Conservation (phyloP, 305 asterid species). For the Solanum aculeatissimum region DNA sequence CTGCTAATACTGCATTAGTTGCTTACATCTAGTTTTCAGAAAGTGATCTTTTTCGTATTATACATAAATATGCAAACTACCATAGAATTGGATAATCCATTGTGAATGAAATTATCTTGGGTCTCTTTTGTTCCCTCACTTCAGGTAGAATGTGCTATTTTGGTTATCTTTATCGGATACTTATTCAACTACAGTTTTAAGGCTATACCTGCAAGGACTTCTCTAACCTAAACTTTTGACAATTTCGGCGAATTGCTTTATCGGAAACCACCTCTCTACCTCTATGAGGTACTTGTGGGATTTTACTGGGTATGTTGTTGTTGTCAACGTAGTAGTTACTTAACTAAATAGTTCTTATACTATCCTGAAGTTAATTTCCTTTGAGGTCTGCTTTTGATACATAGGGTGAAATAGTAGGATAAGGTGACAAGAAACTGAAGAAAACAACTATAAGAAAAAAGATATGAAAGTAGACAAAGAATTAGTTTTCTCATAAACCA, state of each 20-base stretch:
- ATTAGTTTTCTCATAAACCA: not conserved
- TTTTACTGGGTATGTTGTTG: not conserved
- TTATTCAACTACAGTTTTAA: not conserved
- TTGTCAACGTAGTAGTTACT: not conserved
- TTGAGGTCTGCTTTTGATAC: not conserved
- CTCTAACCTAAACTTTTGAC: not conserved
- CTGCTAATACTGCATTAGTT: not conserved
- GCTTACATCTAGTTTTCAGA: not conserved
- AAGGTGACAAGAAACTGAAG: not conserved
- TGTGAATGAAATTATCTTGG: not conserved
- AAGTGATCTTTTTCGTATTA: not conserved
- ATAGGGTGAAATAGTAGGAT: not conserved
- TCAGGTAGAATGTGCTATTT: not conserved
- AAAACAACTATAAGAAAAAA: not conserved
- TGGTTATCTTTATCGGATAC: not conserved
- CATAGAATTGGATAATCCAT: not conserved
- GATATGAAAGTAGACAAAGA: not conserved
- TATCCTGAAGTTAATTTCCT: not conserved
- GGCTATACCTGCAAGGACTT: not conserved
- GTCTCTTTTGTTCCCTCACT: not conserved
- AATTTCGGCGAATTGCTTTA: too few species aligned
- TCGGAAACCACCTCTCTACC: too few species aligned
- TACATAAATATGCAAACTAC: not conserved
- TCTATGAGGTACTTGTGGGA: too few species aligned
- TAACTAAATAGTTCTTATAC: not conserved